Conservation (phyloP, 805 yeast genomes). For the Phaffomyces thermotolerans region DNA sequence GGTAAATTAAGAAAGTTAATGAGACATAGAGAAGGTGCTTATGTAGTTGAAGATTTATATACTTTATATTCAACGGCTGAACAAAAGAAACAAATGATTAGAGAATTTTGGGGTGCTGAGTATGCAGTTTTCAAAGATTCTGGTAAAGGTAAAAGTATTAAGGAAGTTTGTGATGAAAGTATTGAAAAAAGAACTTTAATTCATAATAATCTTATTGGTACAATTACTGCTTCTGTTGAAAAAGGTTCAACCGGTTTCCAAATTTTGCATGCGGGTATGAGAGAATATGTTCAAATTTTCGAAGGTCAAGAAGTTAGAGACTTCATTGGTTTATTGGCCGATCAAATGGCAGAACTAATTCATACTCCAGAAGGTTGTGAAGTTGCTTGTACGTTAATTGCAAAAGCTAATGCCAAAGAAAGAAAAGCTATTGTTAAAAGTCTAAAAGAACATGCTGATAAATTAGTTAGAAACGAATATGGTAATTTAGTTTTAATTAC, state of each 20-base stretch:
- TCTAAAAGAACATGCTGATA: conserved; percentile 68
- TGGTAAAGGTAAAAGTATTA: conserved; percentile 54
- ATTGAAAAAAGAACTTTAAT: conserved; percentile 75
- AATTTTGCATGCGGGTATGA: conserved; percentile 93
- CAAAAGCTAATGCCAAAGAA: conserved; percentile 86
- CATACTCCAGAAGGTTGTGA: conserved; percentile 94
- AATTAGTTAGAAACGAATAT: conserved; percentile 73
- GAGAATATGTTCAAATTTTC: conserved; percentile 71
- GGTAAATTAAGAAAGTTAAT: conserved; percentile 86
- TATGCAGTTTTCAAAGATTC: conserved; percentile 83
- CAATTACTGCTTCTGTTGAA: conserved; percentile 84
- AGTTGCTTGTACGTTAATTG: conserved; percentile 76
- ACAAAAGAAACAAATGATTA: conserved; percentile 84
- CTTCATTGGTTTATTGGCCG: conserved; percentile 73
- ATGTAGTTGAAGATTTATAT: conserved; percentile 89
- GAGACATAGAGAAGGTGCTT: conserved; percentile 98
- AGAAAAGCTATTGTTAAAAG: conserved; percentile 70
- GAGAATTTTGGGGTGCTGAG: conserved; percentile 96
- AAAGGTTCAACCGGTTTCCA: conserved; percentile 97
- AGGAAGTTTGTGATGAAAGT: conserved; percentile 57
- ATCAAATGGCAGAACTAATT: conserved; percentile 89
- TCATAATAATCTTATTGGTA: conserved; percentile 67
- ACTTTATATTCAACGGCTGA: conserved; percentile 77
- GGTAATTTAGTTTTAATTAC: conserved; percentile 80
- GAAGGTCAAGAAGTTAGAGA: conserved; percentile 66